Percentiles rank a stretch among this genome's conserved stretches.
phyloP scores from a whole-genome alignment of 805 yeast genomes.

The Limtongozyma cylindracea region DNA sequence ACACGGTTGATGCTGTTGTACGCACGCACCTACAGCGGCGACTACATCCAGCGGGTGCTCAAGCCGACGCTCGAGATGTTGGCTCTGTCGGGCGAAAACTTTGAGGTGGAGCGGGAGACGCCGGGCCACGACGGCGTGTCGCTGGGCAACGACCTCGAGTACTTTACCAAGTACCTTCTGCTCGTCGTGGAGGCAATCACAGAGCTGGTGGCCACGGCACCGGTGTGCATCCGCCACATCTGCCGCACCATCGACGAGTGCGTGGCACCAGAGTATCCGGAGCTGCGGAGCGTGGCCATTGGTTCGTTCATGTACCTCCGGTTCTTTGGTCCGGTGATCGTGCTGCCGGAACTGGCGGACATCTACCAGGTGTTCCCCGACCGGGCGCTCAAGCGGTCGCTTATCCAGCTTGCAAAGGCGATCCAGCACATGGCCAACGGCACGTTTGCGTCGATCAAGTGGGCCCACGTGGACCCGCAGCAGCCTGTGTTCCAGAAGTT shows the following conservation, averaged over 20 bases:
- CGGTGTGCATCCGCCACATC: slow-evolving; percentile 45
- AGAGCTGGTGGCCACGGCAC: slow-evolving; percentile 35
- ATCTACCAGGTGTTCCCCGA: slow-evolving; percentile 8
- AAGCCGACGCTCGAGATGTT: slow-evolving; percentile 31
- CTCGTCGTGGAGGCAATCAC: slow-evolving; percentile 1
- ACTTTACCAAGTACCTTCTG: slow-evolving; percentile 32
- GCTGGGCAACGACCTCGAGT: slow-evolving; percentile 29
- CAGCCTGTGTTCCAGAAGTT: slow-evolving; percentile 14
- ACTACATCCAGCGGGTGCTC: slow-evolving; percentile 25
- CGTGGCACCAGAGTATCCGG: slow-evolving; percentile 34
- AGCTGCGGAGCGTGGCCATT: slow-evolving; percentile 35
- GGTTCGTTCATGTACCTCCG: slow-evolving; percentile 74
- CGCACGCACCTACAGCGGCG: slow-evolving; percentile 40
- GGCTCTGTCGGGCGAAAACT: slow-evolving; percentile 17
- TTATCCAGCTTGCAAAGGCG: slow-evolving; percentile 60
- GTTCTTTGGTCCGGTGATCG: slow-evolving; percentile 71
- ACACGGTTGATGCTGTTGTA: slow-evolving; percentile 52
- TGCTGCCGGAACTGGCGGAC: slow-evolving; percentile 67
- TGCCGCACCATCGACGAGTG: slow-evolving; percentile 37
- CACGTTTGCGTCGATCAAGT: slow-evolving; percentile 34
- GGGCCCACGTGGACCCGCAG: slow-evolving; percentile 24
- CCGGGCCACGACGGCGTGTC: slow-evolving; percentile 13
- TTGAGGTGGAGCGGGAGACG: slow-evolving; percentile 36
- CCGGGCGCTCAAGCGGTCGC: slow-evolving; percentile 27
- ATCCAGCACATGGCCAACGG: slow-evolving; percentile 78